These are phyloP conservation scores for Lodderomyces jiufengensis DNA, from an alignment of 1,139 yeast genomes.

Conservation along the genomic window DNA sequence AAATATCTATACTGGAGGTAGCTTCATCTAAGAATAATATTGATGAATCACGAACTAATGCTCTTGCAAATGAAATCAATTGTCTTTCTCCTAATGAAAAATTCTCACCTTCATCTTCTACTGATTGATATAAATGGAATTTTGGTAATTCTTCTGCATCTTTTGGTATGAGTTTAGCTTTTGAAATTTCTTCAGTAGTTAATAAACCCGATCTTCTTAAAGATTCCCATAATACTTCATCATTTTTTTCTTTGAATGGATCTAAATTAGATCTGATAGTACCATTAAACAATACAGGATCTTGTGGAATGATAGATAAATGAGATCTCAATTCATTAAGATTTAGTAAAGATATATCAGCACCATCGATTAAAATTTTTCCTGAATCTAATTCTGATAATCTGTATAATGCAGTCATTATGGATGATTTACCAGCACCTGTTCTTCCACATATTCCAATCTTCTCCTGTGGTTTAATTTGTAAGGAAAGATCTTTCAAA, in stretches of 20 bases:
- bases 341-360: constrained; percentile 48
- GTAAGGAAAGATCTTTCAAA: constrained; percentile 49
- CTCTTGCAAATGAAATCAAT: constrained; percentile 51
- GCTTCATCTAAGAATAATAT: constrained; percentile 55
- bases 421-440: constrained; percentile 75
- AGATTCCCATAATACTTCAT: constrained; percentile 42
- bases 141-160: constrained; percentile 28
- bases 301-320: constrained; percentile 44
- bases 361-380: constrained; percentile 51
- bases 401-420: constrained; percentile 64
- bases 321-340: constrained; percentile 30
- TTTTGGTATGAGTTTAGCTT: constrained; percentile 17
- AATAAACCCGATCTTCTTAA: constrained; percentile 44
- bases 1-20: constrained; percentile 55
- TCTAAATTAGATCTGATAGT: constrained; percentile 40
- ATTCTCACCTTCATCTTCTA: constrained; percentile 51
- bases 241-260: constrained; percentile 36
- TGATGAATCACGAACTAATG: constrained; percentile 47
- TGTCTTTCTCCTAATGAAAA: constrained; percentile 56
- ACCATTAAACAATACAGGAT: constrained; percentile 42
- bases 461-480: constrained; percentile 52
- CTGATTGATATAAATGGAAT: constrained; percentile 49
- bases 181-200: constrained; percentile 23
- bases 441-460: constrained; percentile 78
- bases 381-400: constrained; percentile 56